Evolutionary conservation across 225 moss, liverwort and hornwort genomes (phyloP).

Genomic region (Asterella californica): DNA sequence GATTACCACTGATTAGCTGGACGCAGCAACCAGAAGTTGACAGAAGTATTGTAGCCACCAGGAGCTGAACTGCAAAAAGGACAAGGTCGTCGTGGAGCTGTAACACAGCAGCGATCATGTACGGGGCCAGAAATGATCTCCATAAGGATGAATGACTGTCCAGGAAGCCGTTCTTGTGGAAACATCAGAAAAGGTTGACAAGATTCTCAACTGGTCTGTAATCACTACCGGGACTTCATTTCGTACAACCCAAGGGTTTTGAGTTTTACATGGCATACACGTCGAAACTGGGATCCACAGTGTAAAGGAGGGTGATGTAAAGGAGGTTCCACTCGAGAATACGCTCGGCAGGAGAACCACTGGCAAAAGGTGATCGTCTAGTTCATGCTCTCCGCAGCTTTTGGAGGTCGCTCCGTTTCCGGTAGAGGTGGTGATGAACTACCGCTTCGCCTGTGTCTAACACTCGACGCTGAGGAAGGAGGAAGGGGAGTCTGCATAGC

Average conservation of each 20-base stretch:
- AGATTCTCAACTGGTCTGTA: background rate
- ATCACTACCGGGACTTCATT: slow-evolving; percentile 4
- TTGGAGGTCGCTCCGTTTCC: background rate
- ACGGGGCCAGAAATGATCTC: background rate
- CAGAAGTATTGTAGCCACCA: background rate
- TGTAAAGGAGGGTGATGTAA: slow-evolving; percentile 2
- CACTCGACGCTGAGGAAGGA: slow-evolving; percentile 5
- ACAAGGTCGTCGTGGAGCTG: slow-evolving; percentile 1
- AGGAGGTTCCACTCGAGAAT: slow-evolving; percentile 2
- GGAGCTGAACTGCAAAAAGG: background rate
- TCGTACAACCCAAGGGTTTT: background rate
- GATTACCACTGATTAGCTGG: slow-evolving; percentile 1
- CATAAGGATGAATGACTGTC: background rate
- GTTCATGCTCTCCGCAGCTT: background rate
- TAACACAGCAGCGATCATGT: background rate
- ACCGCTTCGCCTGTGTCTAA: slow-evolving; percentile 15
- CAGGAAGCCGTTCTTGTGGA: background rate
- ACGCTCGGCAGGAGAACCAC: background rate
- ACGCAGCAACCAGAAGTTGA: slow-evolving; percentile 1
- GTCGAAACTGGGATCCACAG: background rate
- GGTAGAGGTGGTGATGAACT: slow-evolving; percentile 1
- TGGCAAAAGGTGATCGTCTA: slow-evolving; percentile 4
- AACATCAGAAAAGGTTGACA: background rate
- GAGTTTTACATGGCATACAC: background rate
- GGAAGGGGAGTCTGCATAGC: slow-evolving; percentile 23